Evolutionary conservation across 306 rosid genomes (phyloP), one percentile per base, ranked within the genome.

Genomic region (Oemleria cerasiformis): DNA sequence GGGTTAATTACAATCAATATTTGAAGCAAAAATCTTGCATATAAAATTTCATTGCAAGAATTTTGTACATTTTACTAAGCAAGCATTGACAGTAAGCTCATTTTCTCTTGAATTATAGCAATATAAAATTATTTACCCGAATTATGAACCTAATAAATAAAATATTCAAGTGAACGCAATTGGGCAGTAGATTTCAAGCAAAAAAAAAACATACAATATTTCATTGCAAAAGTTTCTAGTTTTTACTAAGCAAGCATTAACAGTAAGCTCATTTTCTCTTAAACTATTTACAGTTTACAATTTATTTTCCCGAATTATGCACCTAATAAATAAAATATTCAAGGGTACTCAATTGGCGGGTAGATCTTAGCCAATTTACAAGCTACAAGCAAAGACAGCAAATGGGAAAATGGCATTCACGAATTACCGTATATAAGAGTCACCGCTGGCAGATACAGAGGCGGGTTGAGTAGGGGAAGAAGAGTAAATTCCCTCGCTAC

Each of bases 401-500:
- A 70, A 38, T 9, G 19, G 55, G 60, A 44, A 48, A 63, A 71
- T 41, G 57, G 47, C 59, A 65, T 50, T 63, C 14, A 41, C 5
- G 44, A 25, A 17, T 6, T 54, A 91, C 99, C 96, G 83, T 20
- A 95, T 85, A 83, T 65, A 91, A 63, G 99, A 85, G 75, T 83
- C 87, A 17, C 84, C 89, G 58, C 71, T 78, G 25, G 83, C 71
- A 63, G 93, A 78, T 44, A 60, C 17, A 68, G 79, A 77, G 3
- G 76, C 75, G 68, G 70, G 78, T 41, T 23, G 77, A 72, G 64
- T 66, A 30, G 82, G 73, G 72, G 63, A 4, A 49, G 96, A 88
- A 25, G 89, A 85, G 96, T 90, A 90, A 82, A 95, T 89, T 65
- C 99, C 99, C 80, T 95, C 99, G 66, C 99, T 95, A 16, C 99